Base-by-base conservation (phyloP, 2,329 filamentous ascomycete species). In the Bisporella sp. region DNA sequence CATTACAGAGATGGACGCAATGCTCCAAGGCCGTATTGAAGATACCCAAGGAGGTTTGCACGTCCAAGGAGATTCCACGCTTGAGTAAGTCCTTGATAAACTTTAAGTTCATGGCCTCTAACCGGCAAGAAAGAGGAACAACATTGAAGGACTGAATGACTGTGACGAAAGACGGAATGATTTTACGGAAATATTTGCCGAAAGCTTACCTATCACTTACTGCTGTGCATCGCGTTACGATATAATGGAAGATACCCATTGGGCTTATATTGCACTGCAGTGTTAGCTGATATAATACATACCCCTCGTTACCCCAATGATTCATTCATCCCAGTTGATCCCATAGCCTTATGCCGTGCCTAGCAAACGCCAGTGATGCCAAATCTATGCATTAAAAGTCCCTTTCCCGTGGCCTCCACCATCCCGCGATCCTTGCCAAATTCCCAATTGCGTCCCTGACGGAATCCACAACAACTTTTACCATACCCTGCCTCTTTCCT, bases 381-480 rank as follows among this genome's bases (percentile, higher is more conserved):
- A 21, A 21, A 21, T 56, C 47, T 60, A 46, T 56, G 55, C 13
- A 48, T 54, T 49, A 61, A 53, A 62, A 56, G 9, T 54, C 62
- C 49, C 62, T 58, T 28, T 64, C 62, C 35, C 35, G 8, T 21
- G 55, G 56, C 47, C 58, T 62, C 43, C 55, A 59, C 58, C 58
- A 66, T 4, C 64, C 64, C 11, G 61, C 58, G 31, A 60, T 43
- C 41, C 51, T 58, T 31, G 59, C 59, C 21, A 64, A 31, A 30
- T 63, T 55, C 11, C 73, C 73, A 52, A 85, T 76, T 9, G 69
- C 70, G 1, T 74, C 74, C 30, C 78, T 71, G 1, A 79, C 68
- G 28, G 71, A 73, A 61, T 85, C 81, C 21, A 86, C 79, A 8
- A 85, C 64, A 1, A 81, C 76, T 65, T 86, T 86, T 48, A 82